Evolutionary conservation across 768 basidiomycete species (phyloP).

Genomic region (Leccinum variicolor): DNA sequence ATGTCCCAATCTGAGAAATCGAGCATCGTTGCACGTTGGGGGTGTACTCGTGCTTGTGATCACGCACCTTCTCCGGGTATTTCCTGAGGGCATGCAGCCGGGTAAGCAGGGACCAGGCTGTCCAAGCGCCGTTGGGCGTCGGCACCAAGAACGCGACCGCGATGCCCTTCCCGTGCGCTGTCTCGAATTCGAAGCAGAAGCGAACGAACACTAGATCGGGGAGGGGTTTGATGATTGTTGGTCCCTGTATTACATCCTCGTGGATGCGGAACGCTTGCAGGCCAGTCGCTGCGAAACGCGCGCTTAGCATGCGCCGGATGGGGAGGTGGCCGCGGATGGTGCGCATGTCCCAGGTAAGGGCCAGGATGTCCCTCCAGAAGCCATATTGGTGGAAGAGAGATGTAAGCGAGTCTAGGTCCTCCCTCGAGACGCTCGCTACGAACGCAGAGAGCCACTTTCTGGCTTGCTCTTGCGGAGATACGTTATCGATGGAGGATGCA

Average conservation of each 20-base stretch:
- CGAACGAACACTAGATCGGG: slow-evolving; percentile 58
- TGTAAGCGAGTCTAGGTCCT: not conserved
- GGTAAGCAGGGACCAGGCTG: slow-evolving; percentile 57
- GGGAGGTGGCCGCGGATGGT: slow-evolving; percentile 37
- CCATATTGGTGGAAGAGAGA: slow-evolving; percentile 24
- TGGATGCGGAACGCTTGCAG: slow-evolving; percentile 16
- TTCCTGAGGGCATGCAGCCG: slow-evolving; percentile 54
- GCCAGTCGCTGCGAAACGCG: slow-evolving; percentile 27
- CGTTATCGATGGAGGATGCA: slow-evolving; percentile 3
- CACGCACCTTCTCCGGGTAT: slow-evolving; percentile 40
- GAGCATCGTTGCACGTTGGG: not conserved
- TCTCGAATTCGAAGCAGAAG: slow-evolving; percentile 54
- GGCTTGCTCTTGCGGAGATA: slow-evolving; percentile 8
- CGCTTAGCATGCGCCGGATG: too few species aligned
- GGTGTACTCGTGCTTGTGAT: not conserved
- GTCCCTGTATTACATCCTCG: slow-evolving; percentile 24
- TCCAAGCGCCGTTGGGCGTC: slow-evolving; percentile 44
- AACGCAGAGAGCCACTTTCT: slow-evolving; percentile 22
- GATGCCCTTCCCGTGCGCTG: slow-evolving; percentile 42
- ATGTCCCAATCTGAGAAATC: slow-evolving; percentile 28
- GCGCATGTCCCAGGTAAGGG: slow-evolving; percentile 54
- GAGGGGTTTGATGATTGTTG: slow-evolving; percentile 36
- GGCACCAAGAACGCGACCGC: slow-evolving; percentile 54
- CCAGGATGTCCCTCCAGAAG: slow-evolving; percentile 50
- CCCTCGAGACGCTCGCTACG: not conserved